Base-by-base conservation (phyloP, 257 asterid genomes). In the Plantago major region DNA sequence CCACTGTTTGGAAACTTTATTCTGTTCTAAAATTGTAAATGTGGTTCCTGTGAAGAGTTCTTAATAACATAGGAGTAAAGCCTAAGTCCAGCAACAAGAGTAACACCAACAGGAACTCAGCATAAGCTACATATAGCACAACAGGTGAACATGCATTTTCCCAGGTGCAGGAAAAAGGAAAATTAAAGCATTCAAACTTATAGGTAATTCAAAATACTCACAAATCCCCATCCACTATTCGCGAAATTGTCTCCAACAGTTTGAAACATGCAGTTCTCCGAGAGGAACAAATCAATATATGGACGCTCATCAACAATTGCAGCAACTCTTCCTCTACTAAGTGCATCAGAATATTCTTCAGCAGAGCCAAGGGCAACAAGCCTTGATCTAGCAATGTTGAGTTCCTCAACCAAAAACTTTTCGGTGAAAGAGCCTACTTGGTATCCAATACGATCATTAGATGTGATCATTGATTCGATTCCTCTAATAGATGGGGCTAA, bases 171-270 rank as follows among this genome's bases (percentile, higher is more conserved):
- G 2, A 33, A 51, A 9, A 51, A 51, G 7, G 13, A 51, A 51
- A 11, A 51, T 33, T 1, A 42, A 37, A 4, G 6, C 3, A 1
- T 33, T 33, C 40, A 33, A 33, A 3, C 8, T 33, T 33, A 33
- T 33, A 33, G 40, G 0, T 33, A 7, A 33, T 13, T 9, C 71
- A 67, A 47, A 13, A 7, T 19, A 80, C 90, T 81, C 68, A 83
- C 85, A 55, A 81, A 81, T 13, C 86, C 88, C 90, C 87, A 83
- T 53, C 87, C 83, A 33, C 81, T 81, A 64, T 76, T 83, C 59
- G 83, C 73, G 74, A 78, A 83, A 58, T 81, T 80, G 60, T 67
- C 80, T 10, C 90, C 85, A 15, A 70, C 71, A 14, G 81, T 68
- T 77, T 81, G 76, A 77, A 76, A 83, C 51, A 70, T 65, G 85